Percentiles rank a stretch among this genome's conserved stretches.
These are phyloP conservation scores for Alliaria petiolata DNA, from an alignment of 345 rosid species.

Conservation along the genomic window DNA sequence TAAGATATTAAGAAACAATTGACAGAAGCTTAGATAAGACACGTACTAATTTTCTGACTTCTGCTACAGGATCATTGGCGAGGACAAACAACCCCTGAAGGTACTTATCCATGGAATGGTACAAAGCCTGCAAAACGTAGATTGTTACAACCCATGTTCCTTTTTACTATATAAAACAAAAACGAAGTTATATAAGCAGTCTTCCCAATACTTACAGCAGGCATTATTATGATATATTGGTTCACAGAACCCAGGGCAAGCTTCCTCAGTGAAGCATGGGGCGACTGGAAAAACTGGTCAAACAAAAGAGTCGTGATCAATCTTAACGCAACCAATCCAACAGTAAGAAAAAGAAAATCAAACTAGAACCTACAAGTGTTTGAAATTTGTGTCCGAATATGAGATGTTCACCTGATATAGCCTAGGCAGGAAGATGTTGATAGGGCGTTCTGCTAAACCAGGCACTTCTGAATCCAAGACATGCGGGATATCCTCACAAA, in stretches of 20 bases:
- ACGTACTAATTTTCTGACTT: constrained; percentile 75
- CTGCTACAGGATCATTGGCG: constrained; percentile 73
- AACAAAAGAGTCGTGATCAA: constrained; percentile 6
- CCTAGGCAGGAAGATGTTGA: constrained; percentile 74
- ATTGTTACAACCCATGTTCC: background rate
- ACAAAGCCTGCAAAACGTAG: constrained; percentile 58
- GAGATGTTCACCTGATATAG: constrained; percentile 58
- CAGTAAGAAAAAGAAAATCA: constrained; percentile 6
- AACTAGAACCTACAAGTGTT: constrained; percentile 3
- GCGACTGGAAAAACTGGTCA: constrained; percentile 89
- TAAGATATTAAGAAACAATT: constrained; percentile 2
- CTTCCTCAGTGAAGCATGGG: constrained; percentile 77
- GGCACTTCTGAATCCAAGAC: constrained; percentile 84
- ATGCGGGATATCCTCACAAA: constrained; percentile 95
- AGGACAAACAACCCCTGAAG: constrained; percentile 80
- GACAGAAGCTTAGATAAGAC: constrained; percentile 10
- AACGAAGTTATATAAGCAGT: background rate
- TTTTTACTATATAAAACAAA: background rate
- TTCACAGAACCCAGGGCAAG: constrained; percentile 85
- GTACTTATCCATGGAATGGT: constrained; percentile 50
- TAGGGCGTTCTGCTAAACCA: constrained; percentile 84
- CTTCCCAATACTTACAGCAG: constrained; percentile 65
- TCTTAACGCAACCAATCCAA: background rate
- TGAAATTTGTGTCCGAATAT: background rate
- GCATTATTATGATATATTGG: constrained; percentile 89